Base-by-base conservation (phyloP, 2,329 filamentous ascomycete genomes). In the Cladophialophora exuberans region DNA sequence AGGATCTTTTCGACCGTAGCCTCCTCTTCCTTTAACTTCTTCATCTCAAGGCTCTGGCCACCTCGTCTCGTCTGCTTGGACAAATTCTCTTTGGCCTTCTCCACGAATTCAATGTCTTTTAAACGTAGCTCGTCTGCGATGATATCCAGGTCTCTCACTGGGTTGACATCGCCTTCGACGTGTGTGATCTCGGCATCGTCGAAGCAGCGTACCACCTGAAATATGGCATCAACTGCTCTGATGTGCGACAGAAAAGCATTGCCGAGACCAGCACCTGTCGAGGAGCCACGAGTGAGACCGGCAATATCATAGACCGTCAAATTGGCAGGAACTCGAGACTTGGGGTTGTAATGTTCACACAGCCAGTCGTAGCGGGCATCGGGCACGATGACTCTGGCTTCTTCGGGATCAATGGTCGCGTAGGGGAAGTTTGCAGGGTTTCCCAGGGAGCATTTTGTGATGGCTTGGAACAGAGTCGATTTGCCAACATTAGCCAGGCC, bases 341-440 rank as follows among this genome's bases (percentile, higher is more conserved):
- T 97, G 72, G 94, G 94, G 77, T 96, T 92, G 83, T 97, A 99
- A 75, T 97, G 94, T 65, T 94, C 82, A 74, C 86, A 89, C 48
- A 99, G 83, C 92, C 91, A 97, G 79, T 97, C 91, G 76, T 89
- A 99, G 60, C 94, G 88, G 61, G 89, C 90, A 78, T 99, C 94
- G 42, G 94, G 95, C 28, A 99, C 94, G 67, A 99, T 85, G 75
- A 99, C 94, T 67, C 93, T 90, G 62, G 94, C 90, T 79, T 99
- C 94, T 80, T 99, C 95, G 43, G 94, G 94, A 66, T 99, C 92
- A 76, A 99, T 99, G 69, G 94, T 99, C 71, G 94, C 94, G 81
- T 96, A 99, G 52, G 94, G 94, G 73, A 97, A 99, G 80, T 99
- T 99, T 80, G 94, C 94, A 68, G 95, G 95, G 80, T 97, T 99